Base-by-base conservation (phyloP, 495 filamentous ascomycete species). In the Aspergillus incahuasiensis region DNA sequence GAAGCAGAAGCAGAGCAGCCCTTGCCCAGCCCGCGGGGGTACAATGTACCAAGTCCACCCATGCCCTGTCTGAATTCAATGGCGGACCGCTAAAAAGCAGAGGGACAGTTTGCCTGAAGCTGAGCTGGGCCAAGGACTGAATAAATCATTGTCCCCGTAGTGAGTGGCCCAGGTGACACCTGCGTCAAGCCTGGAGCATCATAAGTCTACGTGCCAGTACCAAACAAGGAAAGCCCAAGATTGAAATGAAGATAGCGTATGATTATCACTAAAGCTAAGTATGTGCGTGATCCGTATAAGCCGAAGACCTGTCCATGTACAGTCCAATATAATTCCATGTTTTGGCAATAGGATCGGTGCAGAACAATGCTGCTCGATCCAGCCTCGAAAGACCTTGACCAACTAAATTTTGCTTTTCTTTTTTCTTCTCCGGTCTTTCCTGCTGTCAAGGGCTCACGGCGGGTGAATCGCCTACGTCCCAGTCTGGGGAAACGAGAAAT, bases 391-490 rank as follows among this genome's bases (percentile, higher is more conserved):
- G 49, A 49, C 45, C 45, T 34, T 35, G 16, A 6, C 11, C 48
- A 24, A 48, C 18, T 5, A 44, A 42, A 25, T 55, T 18, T 54
- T 43, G 46, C 28, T 43, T 30, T 28, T 56, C 11, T 45, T 41
- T 21, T 51, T 21, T 43, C 45, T 45, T 43, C 32, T 20, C n/a
- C 35, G 25, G 45, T 47, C 54, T 41, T 20, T 45, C 28, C 21
- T 57, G 47, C 20, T 55, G 39, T 40, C 50, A 48, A 43, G 46
- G n/a, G n/a, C n/a, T n/a, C n/a, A n/a, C n/a, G n/a, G 54, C 49
- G 49, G 30, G 47, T 52, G 52, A 46, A 20, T 48, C 41, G 45
- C 52, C 40, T 60, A 60, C 52, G 48, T 52, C 48, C 48, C 28
- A 34, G 18, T 13, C 38, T 43, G 21, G 48, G 53, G 15, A 43